Evolutionary conservation across 352 stramenopile genomes (phyloP).

Genomic region (Phytophthora melonis): DNA sequence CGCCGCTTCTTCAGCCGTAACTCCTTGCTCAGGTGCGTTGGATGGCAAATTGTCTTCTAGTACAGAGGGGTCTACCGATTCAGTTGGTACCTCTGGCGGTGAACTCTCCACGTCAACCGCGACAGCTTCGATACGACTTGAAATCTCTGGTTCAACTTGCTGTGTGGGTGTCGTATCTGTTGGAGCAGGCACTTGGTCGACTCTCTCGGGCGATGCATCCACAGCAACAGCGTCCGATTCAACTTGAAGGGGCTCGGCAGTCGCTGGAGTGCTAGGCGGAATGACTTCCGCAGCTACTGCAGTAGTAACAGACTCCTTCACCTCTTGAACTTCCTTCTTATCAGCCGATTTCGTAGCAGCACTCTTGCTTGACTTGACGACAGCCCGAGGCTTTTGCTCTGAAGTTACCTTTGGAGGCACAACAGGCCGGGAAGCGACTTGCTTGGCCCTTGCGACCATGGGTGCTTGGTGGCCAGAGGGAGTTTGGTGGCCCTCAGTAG

Average conservation of each 20-base stretch:
- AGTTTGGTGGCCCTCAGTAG: conserved; percentile 5
- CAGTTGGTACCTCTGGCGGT: neutral
- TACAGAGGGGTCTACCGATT: neutral
- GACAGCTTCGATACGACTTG: neutral
- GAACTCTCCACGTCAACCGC: neutral
- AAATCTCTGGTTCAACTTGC: conserved; percentile 1
- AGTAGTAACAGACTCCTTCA: neutral
- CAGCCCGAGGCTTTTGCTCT: conserved; percentile 20
- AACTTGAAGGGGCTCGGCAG: conserved; percentile 3
- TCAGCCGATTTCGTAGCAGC: conserved; percentile 1
- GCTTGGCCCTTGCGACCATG: conserved; percentile 22
- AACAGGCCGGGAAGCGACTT: conserved; percentile 13
- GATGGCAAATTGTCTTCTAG: neutral
- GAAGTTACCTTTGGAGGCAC: conserved; percentile 11
- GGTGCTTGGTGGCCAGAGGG: conserved; percentile 1
- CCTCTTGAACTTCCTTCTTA: conserved; percentile 5
- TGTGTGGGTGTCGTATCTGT: conserved; percentile 3
- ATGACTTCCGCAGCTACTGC: neutral
- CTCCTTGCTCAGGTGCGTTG: neutral
- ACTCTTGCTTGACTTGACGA: conserved; percentile 21
- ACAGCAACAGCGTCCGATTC: neutral
- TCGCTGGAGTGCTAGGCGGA: neutral
- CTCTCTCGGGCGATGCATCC: neutral
- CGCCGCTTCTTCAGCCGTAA: neutral
- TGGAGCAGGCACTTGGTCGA: neutral